Evolutionary conservation across 2,329 filamentous ascomycete genomes (phyloP), one percentile per base, ranked within the genome.

Genomic region (Penicillium psychrosexuale): DNA sequence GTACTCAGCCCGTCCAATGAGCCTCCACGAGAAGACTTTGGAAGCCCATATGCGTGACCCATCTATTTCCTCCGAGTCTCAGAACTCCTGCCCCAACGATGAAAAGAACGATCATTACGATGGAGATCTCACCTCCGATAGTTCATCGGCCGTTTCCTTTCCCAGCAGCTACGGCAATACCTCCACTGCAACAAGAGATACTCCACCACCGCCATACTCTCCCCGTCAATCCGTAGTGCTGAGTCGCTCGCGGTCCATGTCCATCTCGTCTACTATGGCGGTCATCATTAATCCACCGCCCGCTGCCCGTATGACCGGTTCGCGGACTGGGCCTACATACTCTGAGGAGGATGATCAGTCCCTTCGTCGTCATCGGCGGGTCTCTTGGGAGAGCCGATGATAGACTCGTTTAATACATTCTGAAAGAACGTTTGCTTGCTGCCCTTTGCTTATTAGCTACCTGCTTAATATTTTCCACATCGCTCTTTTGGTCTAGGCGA

Each of bases 151-250:
- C 11, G 64, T 75, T 47, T 77, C 74, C 9, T 72, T 74, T 49
- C 72, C 73, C 2, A 76, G 74, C 59, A 76, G 72, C 48, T 75
- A 74, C 58, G 74, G 74, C 7, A 75, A 76, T 53, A 77, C 74
- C 3, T 77, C 74, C 0, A 77, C 74, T 3, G 74, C 74, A 8
- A 77, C 74, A 5, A 62, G 72, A 15, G 74, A 76, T 34, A 76
- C 74, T 0, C 74, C 73, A 2, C 74, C 74, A 4, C 74, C 74
- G 30, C 72, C 74, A 8, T 77, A 77, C 49, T 76, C 74, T 2
- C 64, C 70, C 2, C 65, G 64, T 27, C 64, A 61, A n/a, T 64
- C 61, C 0, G 53, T 59, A 3, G 69, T 69, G 38, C 58, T 68
- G 13, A 56, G 65, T 19, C 67, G 68, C 15, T 70, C 72, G 2